Conservation (phyloP, 176 grass and related monocot species). For the Chrysopogon serrulatus region DNA sequence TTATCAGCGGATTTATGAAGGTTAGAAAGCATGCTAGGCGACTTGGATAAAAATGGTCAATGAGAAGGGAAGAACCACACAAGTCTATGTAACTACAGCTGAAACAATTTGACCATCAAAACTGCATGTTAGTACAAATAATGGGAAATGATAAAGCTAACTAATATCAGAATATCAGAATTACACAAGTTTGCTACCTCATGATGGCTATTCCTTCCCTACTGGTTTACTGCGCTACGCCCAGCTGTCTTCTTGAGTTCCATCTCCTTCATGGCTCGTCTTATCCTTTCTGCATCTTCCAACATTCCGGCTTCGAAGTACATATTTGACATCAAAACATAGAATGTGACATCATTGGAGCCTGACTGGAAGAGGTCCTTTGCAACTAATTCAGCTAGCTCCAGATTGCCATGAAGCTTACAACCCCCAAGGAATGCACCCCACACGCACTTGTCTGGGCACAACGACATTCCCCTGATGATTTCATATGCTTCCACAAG, state of each 20-base stretch:
- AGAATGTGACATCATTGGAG: constrained; percentile 37
- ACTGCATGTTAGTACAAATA: neutral
- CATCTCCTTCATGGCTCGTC: constrained; percentile 42
- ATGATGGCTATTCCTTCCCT: constrained; percentile 7
- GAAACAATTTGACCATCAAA: neutral
- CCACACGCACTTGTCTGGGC: constrained; percentile 62
- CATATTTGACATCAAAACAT: constrained; percentile 53
- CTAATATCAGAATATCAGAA: neutral
- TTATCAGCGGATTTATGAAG: too few species aligned
- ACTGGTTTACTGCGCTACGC: constrained; percentile 25
- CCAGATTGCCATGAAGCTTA: constrained; percentile 51
- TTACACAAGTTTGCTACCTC: constrained; percentile 13
- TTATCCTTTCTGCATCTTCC: constrained; percentile 51
- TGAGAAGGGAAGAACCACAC: neutral
- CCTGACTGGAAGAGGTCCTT: constrained; percentile 38
- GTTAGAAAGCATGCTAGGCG: neutral
- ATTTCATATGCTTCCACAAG: constrained; percentile 63
- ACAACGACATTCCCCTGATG: constrained; percentile 54
- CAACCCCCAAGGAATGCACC: constrained; percentile 61
- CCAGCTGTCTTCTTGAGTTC: constrained; percentile 54
- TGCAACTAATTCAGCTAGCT: constrained; percentile 48
- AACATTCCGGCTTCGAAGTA: constrained; percentile 48
- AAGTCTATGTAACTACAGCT: neutral
- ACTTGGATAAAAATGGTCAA: neutral
- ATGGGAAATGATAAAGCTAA: neutral